phyloP scores from a whole-genome alignment of 768 basidiomycete species.

The Leccinum sublutescens region DNA sequence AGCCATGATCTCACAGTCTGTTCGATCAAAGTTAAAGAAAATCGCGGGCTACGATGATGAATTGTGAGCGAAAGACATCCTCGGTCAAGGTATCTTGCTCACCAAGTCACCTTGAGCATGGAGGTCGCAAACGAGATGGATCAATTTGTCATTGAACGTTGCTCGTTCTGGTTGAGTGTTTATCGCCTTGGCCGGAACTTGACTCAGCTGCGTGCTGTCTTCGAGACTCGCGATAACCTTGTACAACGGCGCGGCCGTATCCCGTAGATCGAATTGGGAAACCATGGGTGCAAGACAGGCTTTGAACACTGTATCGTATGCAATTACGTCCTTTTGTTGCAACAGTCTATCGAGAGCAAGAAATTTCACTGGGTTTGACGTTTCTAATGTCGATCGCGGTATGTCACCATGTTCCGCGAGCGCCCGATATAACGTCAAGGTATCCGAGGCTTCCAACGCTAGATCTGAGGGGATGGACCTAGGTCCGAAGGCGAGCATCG shows the following conservation, averaged over 20 bases:
- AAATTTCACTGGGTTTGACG: conserved; percentile 44
- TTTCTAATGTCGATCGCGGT: conserved; percentile 13
- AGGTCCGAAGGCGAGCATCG: conserved; percentile 53
- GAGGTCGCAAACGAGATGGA: conserved; percentile 56
- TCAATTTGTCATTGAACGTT: conserved; percentile 43
- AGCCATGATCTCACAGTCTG: conserved; percentile 56
- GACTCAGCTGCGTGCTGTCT: conserved; percentile 32
- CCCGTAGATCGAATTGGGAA: conserved; percentile 34
- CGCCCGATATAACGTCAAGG: conserved; percentile 49
- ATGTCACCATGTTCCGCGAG: conserved; percentile 34
- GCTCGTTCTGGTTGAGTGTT: conserved; percentile 34
- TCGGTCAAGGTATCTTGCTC: conserved; percentile 18
- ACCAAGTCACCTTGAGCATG: conserved; percentile 54
- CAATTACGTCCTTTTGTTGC: conserved; percentile 58
- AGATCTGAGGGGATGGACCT: conserved; percentile 57
- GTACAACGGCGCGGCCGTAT: conserved; percentile 34
- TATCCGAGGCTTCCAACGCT: conserved; percentile 59
- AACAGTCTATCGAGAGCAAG: conserved; percentile 43
- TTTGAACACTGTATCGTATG: conserved; percentile 58
- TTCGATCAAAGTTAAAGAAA: conserved; percentile 64
- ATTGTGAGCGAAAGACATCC: too few species aligned
- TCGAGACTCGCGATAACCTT: conserved; percentile 41
- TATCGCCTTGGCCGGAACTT: conserved; percentile 21
- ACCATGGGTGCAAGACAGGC: conserved; percentile 39
- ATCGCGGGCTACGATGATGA: conserved; percentile 52